Evolutionary conservation across 2,329 filamentous ascomycete genomes (phyloP), one percentile per base, ranked within the genome.

Genomic region (Epicoccum sorghinum): DNA sequence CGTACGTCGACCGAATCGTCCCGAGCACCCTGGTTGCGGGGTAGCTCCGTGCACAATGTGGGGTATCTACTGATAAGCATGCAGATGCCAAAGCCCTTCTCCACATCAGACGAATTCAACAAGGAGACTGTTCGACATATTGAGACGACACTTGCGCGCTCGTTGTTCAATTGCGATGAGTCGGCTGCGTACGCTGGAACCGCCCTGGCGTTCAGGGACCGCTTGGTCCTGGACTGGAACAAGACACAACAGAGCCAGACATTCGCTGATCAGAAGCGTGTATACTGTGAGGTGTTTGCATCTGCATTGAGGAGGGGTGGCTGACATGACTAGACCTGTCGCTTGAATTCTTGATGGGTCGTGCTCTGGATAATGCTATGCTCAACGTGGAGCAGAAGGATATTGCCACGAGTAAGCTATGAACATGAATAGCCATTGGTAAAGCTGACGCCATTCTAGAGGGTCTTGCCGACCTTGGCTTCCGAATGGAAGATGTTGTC

Each of bases 131-230:
- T 99, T 61, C 88, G 89, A 62, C 95, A 99, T 80, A 90, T 99
- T 70, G 95, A 99, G 79, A 98, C 95, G 3, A 96, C 93, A 3
- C 83, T 99, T 58, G 95, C 95, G 59, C 90, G 95, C 57, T 97
- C 93, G 70, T 86, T 99, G 75, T 98, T 93, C 85, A 99, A 99
- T 78, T 99, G 95, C 78, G 93, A 99, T 80, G 95, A 99, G 78
- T 76, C 82, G 49, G 95, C 95, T 47, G 92, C 93, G 29, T 99
- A 99, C 77, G 86, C 90, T 7, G 95, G 93, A 61, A 91, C 93
- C 38, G 91, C 91, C 62, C 80, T 99, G 68, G 93, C 95, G 24
- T 93, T 99, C 78, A 86, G 95, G 69, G 93, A 99, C 75, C 88
- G 92, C 47, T 82, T 99, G 72, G 88, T 99, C 69, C 88, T 95